Percentiles rank a stretch among this genome's conserved stretches.
Evolutionary conservation across 169 alveolate genomes (phyloP).

Genomic region (Cryptosporidium sp.): DNA sequence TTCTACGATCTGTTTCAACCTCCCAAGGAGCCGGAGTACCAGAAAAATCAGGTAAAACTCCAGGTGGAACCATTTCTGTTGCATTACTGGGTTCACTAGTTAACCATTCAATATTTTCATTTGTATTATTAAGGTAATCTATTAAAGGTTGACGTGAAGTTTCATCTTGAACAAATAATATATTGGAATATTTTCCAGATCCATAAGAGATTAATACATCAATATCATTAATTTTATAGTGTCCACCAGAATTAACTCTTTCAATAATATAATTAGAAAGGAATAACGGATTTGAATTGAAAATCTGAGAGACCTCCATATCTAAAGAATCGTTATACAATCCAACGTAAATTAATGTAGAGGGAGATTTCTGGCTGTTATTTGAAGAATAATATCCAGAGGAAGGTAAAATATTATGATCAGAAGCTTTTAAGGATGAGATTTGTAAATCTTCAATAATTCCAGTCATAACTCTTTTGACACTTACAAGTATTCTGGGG

Average conservation of each 20-base stretch:
- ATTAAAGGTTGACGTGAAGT: constrained; percentile 72
- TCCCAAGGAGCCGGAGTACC: constrained; percentile 76
- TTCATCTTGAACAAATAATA: constrained; percentile 50
- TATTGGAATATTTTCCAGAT: constrained; percentile 29
- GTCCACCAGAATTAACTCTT: constrained; percentile 23
- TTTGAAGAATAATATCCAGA: constrained; percentile 7
- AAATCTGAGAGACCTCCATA: constrained; percentile 45
- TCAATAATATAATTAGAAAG: constrained; percentile 34
- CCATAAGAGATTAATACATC: constrained; percentile 41
- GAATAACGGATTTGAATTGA: constrained; percentile 33
- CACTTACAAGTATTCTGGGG: constrained; percentile 32
- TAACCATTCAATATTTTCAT: constrained; percentile 71
- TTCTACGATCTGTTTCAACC: constrained; percentile 71
- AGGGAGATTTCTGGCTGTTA: not conserved
- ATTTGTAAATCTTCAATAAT: constrained; percentile 47
- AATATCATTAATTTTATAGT: constrained; percentile 54
- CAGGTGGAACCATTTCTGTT: constrained; percentile 68
- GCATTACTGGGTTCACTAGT: constrained; percentile 65
- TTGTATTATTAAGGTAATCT: constrained; percentile 61
- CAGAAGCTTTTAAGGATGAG: not conserved
- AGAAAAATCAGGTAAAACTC: constrained; percentile 55
- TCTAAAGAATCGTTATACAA: constrained; percentile 54
- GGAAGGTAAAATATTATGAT: constrained; percentile 4
- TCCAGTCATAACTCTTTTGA: constrained; percentile 55
- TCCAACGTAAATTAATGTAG: constrained; percentile 53